Evolutionary conservation across 345 rosid species (phyloP), one percentile per base, ranked within the genome.

Genomic region (Brassica rapa): DNA sequence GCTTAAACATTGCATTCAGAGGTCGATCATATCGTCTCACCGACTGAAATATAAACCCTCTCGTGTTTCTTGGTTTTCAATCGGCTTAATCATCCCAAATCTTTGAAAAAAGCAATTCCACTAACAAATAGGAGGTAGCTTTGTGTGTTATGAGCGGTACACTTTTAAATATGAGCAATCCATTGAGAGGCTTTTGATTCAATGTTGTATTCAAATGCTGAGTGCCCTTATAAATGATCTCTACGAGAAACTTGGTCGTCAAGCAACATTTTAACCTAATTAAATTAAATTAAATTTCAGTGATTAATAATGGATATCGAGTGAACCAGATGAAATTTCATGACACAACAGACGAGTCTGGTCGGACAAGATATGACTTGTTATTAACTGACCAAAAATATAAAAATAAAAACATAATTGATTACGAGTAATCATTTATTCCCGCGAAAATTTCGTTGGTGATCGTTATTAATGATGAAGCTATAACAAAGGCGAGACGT

Each of bases 1-100:
- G 84, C 60, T 74, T 76, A 3, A 81, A 86, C 27, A 83, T 86
- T 11, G 84, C 91, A 30, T 91, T 91, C 83, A 78, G 88, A 25
- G 93, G 93, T 70, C 87, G 96, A 83, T 82, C 91, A 2, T 85
- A 89, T 73, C 86, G 93, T 23, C 87, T 89, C 11, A 84, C 70
- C 6, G 87, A 83, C 62, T 87, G 76, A 83, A 33, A 23, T 6
- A 11, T 60, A 2, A 62, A 19, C 2, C 67, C 37, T 51, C 5
- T 23, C 0, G 5, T 10, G 11, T 71, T 16, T 16, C 14, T 6
- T 29, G 5, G 41, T 43, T 62, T 11, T 67, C 19, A 23, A 0
- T 21, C 12, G 10, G 62, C 62, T 12, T 49, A 49, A 53, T 46
- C 15, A 73, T 63, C 43, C 68, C 51, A 39, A 55, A 68, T 37